Evolutionary conservation across 192 early-diverging fungal species (phyloP), one percentile per base, ranked within the genome.

Genomic region (Piromyces sp.): DNA sequence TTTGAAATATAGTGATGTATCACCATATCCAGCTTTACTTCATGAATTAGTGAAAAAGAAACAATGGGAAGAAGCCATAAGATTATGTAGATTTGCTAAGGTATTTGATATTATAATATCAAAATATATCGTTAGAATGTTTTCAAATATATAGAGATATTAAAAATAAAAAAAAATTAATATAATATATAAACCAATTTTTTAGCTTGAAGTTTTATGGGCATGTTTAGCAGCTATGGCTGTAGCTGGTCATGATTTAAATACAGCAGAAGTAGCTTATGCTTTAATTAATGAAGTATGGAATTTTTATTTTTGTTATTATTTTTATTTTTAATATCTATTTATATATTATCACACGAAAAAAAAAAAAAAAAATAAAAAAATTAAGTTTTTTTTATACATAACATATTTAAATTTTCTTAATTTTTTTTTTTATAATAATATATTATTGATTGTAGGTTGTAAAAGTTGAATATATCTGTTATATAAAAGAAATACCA

Each of bases 191-290:
- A n/a, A n/a, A n/a, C n/a, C n/a, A n/a, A n/a, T n/a, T n/a, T n/a
- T n/a, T 33, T 42, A 89, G 88, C 84, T 84, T 82, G 85, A 87
- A 78, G 89, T 89, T 79, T 81, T 91, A 29, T 91, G 90, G 90
- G 89, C 89, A 7, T 89, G 87, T 30, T 87, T 91, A 4, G 90
- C 90, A 0, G 89, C 85, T 19, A 89, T 91, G 90, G 84, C 90
- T 5, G 81, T 91, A 11, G 30, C 80, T 42, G 87, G 87, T 4
- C 88, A 91, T 79, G 90, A 91, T 80, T 82, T 91, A 28, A 90
- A 91, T 83, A 91, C 90, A 4, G 90, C 90, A 29, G 90, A 91
- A 80, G 86, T 91, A 13, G 90, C 90, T 5, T 91, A 91, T 82
- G 90, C 90, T 11, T 84, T 87, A 12, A 91, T 91, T 79, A 88